Percentiles rank a stretch among this genome's conserved stretches.
phyloP scores from a whole-genome alignment of 129 eudicot genomes.

The Tagetes patula region DNA sequence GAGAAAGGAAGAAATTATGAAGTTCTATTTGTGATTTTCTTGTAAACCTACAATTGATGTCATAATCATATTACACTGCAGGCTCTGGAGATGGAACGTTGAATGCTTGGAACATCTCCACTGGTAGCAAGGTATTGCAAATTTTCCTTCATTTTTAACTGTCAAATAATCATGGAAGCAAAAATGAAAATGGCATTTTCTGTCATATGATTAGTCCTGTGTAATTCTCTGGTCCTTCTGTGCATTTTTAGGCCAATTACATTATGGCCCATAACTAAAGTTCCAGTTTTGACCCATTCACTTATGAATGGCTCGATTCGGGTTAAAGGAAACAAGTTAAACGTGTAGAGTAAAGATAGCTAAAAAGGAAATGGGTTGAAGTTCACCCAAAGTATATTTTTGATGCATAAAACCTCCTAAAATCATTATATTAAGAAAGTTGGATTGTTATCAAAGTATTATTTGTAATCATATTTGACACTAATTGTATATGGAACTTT shows the following conservation, averaged over 20 bases:
- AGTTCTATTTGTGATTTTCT: neutral
- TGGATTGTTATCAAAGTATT: neutral
- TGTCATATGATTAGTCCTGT: neutral
- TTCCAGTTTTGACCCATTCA: neutral
- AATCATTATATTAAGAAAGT: neutral
- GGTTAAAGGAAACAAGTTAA: neutral
- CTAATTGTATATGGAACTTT: neutral
- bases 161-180: neutral
- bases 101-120: constrained; percentile 81
- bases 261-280: constrained; percentile 4
- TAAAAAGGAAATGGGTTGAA: constrained; percentile 4
- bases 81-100: constrained; percentile 94
- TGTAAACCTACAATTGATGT: constrained; percentile 4
- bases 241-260: constrained; percentile 6
- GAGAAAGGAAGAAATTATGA: neutral
- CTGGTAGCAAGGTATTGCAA: constrained; percentile 59
- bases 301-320: neutral
- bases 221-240: neutral
- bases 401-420: neutral
- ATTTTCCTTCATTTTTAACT: neutral
- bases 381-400: neutral
- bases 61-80: constrained; percentile 19
- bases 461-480: neutral
- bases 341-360: neutral
- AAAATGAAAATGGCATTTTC: constrained; percentile 8